Percentiles rank a stretch among this genome's conserved stretches.
Conservation (phyloP, 202 grass and related monocot genomes). For the Carex sylvatica region DNA sequence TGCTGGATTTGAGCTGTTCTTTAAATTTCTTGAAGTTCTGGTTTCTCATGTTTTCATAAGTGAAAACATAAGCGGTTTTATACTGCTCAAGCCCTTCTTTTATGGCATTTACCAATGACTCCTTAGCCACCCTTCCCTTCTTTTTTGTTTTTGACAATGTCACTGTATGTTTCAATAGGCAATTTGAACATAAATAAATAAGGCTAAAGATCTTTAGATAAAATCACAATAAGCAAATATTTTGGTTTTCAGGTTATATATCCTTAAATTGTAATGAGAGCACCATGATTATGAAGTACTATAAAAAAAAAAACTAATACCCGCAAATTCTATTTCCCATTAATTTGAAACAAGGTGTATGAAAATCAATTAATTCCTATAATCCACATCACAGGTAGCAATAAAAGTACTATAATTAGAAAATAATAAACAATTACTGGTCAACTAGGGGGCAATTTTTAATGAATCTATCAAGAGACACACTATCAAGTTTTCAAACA, state of each 20-base stretch:
- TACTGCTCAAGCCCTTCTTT: slow-evolving; percentile 51
- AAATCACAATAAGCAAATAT: too few species aligned
- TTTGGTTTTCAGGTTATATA: too few species aligned
- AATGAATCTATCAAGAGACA: neutral
- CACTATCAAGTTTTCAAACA: neutral
- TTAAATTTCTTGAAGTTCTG: slow-evolving; percentile 82
- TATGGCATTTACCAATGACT: slow-evolving; percentile 58
- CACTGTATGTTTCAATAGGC: slow-evolving; percentile 31
- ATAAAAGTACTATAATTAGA: neutral
- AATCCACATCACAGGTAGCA: neutral
- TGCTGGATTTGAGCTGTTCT: slow-evolving; percentile 67
- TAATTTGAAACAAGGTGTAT: neutral
- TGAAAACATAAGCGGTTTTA: slow-evolving; percentile 66
- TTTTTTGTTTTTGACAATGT: slow-evolving; percentile 97
- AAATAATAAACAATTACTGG: neutral
- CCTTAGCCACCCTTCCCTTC: slow-evolving; percentile 75
- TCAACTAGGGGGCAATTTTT: neutral
- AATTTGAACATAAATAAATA: neutral
- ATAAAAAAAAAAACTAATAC: neutral
- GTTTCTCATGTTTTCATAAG: slow-evolving; percentile 89
- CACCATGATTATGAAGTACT: too few species aligned
- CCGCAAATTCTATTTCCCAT: neutral
- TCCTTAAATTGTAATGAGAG: too few species aligned
- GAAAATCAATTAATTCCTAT: neutral
- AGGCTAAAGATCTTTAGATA: neutral